Percentiles rank a stretch among this genome's conserved stretches.
phyloP scores from a whole-genome alignment of 2,329 filamentous ascomycete genomes.

The Cercospora sesami region DNA sequence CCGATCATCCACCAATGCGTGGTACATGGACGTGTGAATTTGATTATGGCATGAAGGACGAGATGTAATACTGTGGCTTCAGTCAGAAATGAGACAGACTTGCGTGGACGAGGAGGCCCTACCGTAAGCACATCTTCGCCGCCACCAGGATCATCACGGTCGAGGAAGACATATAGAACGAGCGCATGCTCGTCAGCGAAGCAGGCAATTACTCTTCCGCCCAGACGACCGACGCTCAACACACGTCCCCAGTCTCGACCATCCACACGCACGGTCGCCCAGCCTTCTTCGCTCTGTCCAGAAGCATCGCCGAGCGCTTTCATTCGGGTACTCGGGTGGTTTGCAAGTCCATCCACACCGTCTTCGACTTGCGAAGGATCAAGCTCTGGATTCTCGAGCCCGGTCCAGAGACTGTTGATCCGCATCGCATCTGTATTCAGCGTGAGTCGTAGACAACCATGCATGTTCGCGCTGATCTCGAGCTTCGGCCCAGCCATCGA shows the following conservation, averaged over 20 bases:
- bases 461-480: slow-evolving; percentile 91
- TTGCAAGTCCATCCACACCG: slow-evolving; percentile 65
- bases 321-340: slow-evolving; percentile 81
- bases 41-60: slow-evolving; percentile 47
- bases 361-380: slow-evolving; percentile 72
- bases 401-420: slow-evolving; percentile 83
- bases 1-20: neutral
- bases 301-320: slow-evolving; percentile 57
- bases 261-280: slow-evolving; percentile 88
- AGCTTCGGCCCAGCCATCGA: slow-evolving; percentile 60
- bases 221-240: slow-evolving; percentile 85
- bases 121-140: slow-evolving; percentile 77
- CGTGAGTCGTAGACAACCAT: slow-evolving; percentile 77
- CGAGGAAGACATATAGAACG: slow-evolving; percentile 79
- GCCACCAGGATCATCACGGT: slow-evolving; percentile 66
- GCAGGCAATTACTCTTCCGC: slow-evolving; percentile 89
- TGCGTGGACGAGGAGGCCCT: slow-evolving; percentile 36
- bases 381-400: slow-evolving; percentile 81
- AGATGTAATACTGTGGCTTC: slow-evolving; percentile 56
- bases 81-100: slow-evolving; percentile 23
- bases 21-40: neutral
- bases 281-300: slow-evolving; percentile 73
- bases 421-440: slow-evolving; percentile 81
- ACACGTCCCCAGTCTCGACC: slow-evolving; percentile 92
- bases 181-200: slow-evolving; percentile 78